A percentile compares a stretch with the other conserved stretches of the same genome.
phyloP scores from a whole-genome alignment of 139 green algal species.

The Picochlorum costavermella region DNA sequence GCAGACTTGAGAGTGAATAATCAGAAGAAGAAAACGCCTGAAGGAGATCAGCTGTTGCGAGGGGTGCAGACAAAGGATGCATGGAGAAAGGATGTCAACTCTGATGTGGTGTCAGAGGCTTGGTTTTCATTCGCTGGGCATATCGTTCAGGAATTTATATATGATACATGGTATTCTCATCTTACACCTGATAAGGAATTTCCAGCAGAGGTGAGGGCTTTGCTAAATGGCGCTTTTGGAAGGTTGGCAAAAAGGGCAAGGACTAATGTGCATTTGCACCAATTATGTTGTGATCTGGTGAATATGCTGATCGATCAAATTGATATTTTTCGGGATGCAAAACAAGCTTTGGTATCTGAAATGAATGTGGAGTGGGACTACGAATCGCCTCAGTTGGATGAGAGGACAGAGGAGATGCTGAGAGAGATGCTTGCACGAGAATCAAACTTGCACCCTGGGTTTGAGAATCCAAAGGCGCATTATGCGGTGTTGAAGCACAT shows the following conservation, averaged over 20 bases:
- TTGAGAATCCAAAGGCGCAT: conserved; percentile 42
- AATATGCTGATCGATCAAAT: conserved; percentile 50
- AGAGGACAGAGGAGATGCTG: conserved; percentile 37
- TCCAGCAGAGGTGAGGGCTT: conserved; percentile 53
- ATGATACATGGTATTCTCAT: conserved; percentile 61
- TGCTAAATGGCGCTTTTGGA: conserved; percentile 66
- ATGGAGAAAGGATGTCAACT: conserved; percentile 44
- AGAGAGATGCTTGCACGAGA: conserved; percentile 47
- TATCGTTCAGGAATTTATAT: conserved; percentile 76
- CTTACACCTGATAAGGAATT: conserved; percentile 71
- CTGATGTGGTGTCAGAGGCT: conserved; percentile 42
- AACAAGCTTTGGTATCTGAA: not conserved
- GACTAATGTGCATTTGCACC: conserved; percentile 35
- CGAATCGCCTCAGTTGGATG: conserved; percentile 13
- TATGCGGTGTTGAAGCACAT: conserved; percentile 45
- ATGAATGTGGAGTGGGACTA: conserved; percentile 9
- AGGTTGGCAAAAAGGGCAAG: conserved; percentile 36
- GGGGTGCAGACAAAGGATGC: not conserved
- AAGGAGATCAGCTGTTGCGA: too few species aligned
- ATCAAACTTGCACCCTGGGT: conserved; percentile 55
- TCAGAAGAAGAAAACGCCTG: too few species aligned
- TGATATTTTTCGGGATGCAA: conserved; percentile 6
- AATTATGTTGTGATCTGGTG: conserved; percentile 49
- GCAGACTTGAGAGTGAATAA: too few species aligned
- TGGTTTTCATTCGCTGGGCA: conserved; percentile 54